A percentile compares a stretch with the other conserved stretches of the same genome.
Evolutionary conservation across 768 basidiomycete species (phyloP).

Genomic region (Cyathus striatus): DNA sequence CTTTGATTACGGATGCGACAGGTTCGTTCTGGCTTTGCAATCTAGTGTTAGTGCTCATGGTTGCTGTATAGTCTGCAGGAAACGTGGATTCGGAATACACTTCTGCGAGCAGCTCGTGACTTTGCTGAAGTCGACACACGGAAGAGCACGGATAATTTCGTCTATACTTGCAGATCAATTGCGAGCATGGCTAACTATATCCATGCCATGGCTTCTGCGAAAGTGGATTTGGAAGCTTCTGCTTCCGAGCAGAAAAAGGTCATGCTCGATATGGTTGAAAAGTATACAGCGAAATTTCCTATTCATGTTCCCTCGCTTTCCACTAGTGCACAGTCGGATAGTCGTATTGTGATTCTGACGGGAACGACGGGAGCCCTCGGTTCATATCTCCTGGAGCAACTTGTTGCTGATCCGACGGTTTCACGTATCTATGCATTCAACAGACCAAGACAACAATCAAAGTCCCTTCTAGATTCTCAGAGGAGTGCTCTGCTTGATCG

Average conservation of each 20-base stretch:
- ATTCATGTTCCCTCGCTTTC: conserved; percentile 3
- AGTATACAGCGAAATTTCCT: conserved; percentile 8
- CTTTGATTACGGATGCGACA: too few species aligned
- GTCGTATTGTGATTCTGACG: conserved; percentile 21
- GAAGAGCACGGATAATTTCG: conserved; percentile 11
- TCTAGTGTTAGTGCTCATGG: conserved; percentile 3
- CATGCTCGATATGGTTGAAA: too few species aligned
- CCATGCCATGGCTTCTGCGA: neutral
- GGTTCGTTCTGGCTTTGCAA: too few species aligned
- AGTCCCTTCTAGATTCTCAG: conserved; percentile 8
- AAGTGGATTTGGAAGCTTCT: too few species aligned
- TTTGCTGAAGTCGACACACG: conserved; percentile 10
- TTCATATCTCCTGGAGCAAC: too few species aligned
- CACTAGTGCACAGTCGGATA: too few species aligned
- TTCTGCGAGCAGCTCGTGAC: conserved; percentile 11
- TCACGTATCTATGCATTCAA: conserved; percentile 23
- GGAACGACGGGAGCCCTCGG: conserved; percentile 30
- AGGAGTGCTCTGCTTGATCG: too few species aligned
- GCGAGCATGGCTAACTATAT: neutral
- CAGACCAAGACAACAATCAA: conserved; percentile 7
- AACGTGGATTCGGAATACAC: conserved; percentile 21
- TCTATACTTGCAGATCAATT: conserved; percentile 18
- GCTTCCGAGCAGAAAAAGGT: too few species aligned
- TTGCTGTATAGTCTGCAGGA: too few species aligned
- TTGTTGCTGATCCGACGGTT: conserved; percentile 6